Percentiles rank a stretch among this genome's conserved stretches.
These are phyloP conservation scores for Globisporangium ultimum DNA, from an alignment of 352 stramenopile genomes.

Conservation along the genomic window DNA sequence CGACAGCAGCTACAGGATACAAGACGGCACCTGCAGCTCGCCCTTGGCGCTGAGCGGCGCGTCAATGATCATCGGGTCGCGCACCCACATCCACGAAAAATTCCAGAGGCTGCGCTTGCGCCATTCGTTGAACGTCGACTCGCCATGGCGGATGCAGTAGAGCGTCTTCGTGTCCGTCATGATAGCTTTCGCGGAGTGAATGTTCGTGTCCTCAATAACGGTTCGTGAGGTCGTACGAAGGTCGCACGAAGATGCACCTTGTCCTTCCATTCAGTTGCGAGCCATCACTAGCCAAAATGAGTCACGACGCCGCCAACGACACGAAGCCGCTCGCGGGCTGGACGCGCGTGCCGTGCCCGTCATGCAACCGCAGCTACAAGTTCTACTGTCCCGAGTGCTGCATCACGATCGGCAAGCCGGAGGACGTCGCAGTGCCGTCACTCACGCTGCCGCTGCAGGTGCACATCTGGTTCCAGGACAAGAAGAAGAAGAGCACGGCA, in stretches of 20 bases:
- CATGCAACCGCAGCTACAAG: conserved; percentile 81
- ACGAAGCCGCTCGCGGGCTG: conserved; percentile 27
- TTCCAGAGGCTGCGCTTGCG: conserved; percentile 69
- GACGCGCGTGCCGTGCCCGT: conserved; percentile 52
- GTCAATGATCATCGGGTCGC: conserved; percentile 84
- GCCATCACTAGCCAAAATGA: conserved; percentile 5
- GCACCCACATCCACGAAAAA: conserved; percentile 84
- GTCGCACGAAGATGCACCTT: conserved; percentile 26
- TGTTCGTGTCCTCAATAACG: background rate
- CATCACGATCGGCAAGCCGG: conserved; percentile 53
- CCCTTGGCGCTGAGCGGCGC: conserved; percentile 71
- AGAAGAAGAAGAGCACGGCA: conserved; percentile 87
- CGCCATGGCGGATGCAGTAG: conserved; percentile 85
- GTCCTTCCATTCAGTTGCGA: conserved; percentile 3
- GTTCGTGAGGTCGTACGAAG: conserved; percentile 2
- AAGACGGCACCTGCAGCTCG: conserved; percentile 45
- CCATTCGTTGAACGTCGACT: conserved; percentile 89
- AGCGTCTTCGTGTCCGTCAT: conserved; percentile 45
- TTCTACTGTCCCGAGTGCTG: conserved; percentile 83
- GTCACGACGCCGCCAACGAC: background rate
- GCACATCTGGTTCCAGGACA: conserved; percentile 87
- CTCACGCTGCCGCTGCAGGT: conserved; percentile 71
- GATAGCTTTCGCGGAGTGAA: too few relatives aligned
- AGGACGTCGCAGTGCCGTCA: conserved; percentile 41
- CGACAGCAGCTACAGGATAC: background rate